phyloP scores from a whole-genome alignment of 768 basidiomycete genomes.

The Agrocybe praecox region DNA sequence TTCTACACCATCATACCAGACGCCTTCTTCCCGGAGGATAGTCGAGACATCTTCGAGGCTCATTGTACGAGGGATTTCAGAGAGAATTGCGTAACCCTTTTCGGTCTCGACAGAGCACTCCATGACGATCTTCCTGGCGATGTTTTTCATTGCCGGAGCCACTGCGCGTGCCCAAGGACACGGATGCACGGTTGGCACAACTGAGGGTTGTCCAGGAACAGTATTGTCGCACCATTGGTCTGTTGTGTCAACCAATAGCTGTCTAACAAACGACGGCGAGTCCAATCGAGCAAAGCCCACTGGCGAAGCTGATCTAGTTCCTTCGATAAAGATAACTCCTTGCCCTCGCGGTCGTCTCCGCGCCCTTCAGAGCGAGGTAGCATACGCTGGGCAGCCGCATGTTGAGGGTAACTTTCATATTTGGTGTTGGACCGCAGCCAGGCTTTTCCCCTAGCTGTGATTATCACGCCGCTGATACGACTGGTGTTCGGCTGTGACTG shows the following conservation, averaged over 20 bases:
- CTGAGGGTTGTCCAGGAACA: conserved; percentile 32
- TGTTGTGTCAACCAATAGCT: conserved; percentile 71
- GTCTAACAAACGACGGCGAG: conserved; percentile 68
- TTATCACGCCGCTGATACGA: conserved; percentile 62
- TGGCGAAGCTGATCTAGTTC: conserved; percentile 46
- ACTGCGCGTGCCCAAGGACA: conserved; percentile 66
- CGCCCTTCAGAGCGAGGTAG: conserved; percentile 29
- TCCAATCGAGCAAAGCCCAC: conserved; percentile 73
- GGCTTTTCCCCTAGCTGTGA: conserved; percentile 65
- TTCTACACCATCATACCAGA: conserved; percentile 77
- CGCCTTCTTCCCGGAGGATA: conserved; percentile 58
- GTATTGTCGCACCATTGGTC: conserved; percentile 24
- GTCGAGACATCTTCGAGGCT: conserved; percentile 59
- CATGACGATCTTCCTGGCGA: conserved; percentile 66
- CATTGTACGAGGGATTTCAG: conserved; percentile 57
- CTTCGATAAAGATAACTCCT: conserved; percentile 41
- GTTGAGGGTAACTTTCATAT: conserved; percentile 64
- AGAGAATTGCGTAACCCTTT: conserved; percentile 50
- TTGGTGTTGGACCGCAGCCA: conserved; percentile 72
- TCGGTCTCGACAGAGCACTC: conserved; percentile 50
- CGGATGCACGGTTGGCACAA: conserved; percentile 49
- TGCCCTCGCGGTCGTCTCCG: conserved; percentile 47
- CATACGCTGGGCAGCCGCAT: conserved; percentile 61
- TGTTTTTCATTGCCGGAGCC: conserved; percentile 66
- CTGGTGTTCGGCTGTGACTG: too few relatives aligned